Percentiles rank a stretch among this genome's conserved stretches.
These are phyloP conservation scores for Eucalyptus melliodora DNA, from an alignment of 345 rosid species.

Conservation along the genomic window DNA sequence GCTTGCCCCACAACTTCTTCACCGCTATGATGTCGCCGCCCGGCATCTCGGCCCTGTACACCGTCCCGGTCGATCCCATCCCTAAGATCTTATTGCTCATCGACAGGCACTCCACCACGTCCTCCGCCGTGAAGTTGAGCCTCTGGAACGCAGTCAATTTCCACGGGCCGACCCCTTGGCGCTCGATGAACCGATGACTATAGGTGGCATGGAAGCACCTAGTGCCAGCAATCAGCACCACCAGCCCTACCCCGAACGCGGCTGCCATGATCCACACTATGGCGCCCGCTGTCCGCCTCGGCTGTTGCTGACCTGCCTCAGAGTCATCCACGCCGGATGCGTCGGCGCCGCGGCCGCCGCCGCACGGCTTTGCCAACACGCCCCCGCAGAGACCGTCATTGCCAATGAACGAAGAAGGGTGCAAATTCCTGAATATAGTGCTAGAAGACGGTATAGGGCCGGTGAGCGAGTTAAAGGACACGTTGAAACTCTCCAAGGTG, in stretches of 20 bases:
- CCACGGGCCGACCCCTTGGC: slow-evolving; percentile 72
- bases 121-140: slow-evolving; percentile 82
- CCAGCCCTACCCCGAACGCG: slow-evolving; percentile 65
- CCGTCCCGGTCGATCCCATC: slow-evolving; percentile 95
- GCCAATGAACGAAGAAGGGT: slow-evolving; percentile 66
- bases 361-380: slow-evolving; percentile 40
- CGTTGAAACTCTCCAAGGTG: slow-evolving; percentile 77
- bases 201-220: slow-evolving; percentile 59
- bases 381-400: slow-evolving; percentile 84
- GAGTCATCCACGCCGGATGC: slow-evolving; percentile 4
- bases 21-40: slow-evolving; percentile 93
- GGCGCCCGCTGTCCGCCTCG: slow-evolving; percentile 66
- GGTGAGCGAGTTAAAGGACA: slow-evolving; percentile 52
- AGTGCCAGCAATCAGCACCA: slow-evolving; percentile 65
- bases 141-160: slow-evolving; percentile 87
- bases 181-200: slow-evolving; percentile 15
- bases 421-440: slow-evolving; percentile 48
- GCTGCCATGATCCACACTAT: slow-evolving; percentile 92
- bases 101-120: slow-evolving; percentile 65
- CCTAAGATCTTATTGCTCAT: slow-evolving; percentile 74
- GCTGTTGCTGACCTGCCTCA: slow-evolving; percentile 23
- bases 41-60: slow-evolving; percentile 90
- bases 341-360: background rate
- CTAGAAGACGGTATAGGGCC: slow-evolving; percentile 75
- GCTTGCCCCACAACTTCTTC: slow-evolving; percentile 88